Evolutionary conservation across 257 asterid genomes (phyloP), one percentile per base, ranked within the genome.

Genomic region (Nicotiana undulata): DNA sequence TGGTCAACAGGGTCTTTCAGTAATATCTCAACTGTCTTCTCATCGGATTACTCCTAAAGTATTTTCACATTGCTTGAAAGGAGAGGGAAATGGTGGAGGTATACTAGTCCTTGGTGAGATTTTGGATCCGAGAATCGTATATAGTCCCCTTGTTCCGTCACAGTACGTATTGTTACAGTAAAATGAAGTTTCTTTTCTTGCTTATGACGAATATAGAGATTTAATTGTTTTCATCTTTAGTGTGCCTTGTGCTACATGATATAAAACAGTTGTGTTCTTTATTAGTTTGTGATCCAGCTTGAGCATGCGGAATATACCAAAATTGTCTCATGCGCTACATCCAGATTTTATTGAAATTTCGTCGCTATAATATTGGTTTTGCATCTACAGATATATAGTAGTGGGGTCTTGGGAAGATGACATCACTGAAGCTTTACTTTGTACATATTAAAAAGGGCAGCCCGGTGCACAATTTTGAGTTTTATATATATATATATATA

Each of bases 131-230:
- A 92, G 93, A 84, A 88, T 94, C 87, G 93, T 89, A 83, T 94
- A 94, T 85, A 94, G 93, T 83, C 98, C 98, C 85, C 98, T 93
- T 79, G 97, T 91, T 85, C 97, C 94, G 67, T 91, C 97, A 82
- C 97, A 93, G 97, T 94, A 90, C 88, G 97, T 94, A 86, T 82
- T 80, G 78, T 74, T 74, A 74, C 61, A 74, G 17, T 74, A 74
- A 44, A 26, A 46, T 13, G 26, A 74, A 74, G 61, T 24, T 74
- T 16, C 79, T 24, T 4, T 74, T 49, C 78, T 74, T 49, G 60
- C 24, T 74, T 49, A 74, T 74, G 61, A 15, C 0, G 40, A 26
- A 49, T 74, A 74, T 24, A 49, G 15, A 74, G 40, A 74, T 74
- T 3, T 49, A 49, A 74, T 49, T 24, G 40, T 49, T 44, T 40